Evolutionary conservation across 768 basidiomycete species (phyloP).

Genomic region (Suillus cothurnatus): DNA sequence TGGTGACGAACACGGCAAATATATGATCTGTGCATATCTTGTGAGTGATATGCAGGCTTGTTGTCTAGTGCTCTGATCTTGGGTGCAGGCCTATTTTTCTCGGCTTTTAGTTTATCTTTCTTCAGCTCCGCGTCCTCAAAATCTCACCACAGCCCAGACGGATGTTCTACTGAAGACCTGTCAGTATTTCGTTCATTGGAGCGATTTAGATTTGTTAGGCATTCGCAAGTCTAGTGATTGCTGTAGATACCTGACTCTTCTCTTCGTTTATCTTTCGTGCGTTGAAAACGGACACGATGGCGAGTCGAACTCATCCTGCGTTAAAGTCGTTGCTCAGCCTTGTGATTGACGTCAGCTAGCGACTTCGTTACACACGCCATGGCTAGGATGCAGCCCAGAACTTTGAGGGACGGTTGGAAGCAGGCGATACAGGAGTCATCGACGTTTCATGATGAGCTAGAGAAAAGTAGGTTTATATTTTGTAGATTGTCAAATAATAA

Average conservation of each 20-base stretch:
- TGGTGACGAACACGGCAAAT: constrained; percentile 1
- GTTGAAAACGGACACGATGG: constrained; percentile 21
- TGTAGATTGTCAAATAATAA: background rate
- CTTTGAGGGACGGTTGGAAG: constrained; percentile 4
- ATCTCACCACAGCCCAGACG: constrained; percentile 20
- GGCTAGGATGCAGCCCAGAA: constrained; percentile 5
- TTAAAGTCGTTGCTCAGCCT: background rate
- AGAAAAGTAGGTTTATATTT: constrained; percentile 1
- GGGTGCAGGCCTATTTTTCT: constrained; percentile 21
- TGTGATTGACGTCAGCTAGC: background rate
- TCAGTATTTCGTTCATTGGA: constrained; percentile 24
- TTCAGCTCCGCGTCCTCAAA: constrained; percentile 12
- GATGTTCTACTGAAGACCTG: constrained; percentile 24
- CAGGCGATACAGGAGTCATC: background rate
- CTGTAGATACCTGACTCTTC: constrained; percentile 30
- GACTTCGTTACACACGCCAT: background rate
- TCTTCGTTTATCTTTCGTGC: constrained; percentile 25
- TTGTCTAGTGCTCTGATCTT: background rate
- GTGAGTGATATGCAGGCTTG: background rate
- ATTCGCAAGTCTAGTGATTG: constrained; percentile 32
- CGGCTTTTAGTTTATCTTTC: constrained; percentile 27
- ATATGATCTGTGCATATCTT: constrained; percentile 3
- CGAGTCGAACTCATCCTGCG: constrained; percentile 15
- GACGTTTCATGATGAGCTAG: background rate
- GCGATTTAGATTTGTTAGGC: constrained; percentile 24